Base-by-base conservation (phyloP, 2,329 filamentous ascomycete genomes). In the Xylariaceae sp. region DNA sequence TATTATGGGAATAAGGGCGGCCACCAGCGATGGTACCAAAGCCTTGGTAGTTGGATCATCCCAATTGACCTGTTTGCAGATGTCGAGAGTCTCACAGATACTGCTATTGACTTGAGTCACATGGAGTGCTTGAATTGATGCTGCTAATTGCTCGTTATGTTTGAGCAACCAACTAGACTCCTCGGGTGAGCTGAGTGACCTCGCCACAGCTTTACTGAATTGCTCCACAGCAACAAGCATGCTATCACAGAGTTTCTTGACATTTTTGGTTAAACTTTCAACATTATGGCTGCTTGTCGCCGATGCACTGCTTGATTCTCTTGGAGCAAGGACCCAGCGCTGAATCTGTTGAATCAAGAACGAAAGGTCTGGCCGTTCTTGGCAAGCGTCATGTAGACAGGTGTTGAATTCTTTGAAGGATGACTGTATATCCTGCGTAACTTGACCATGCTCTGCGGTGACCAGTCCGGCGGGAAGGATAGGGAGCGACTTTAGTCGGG, bases 151-250 rank as follows among this genome's bases (percentile, higher is more conserved):
- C 21, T 80, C 76, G 55, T 78, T 79, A 56, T 81, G 75, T 42
- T 76, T 76, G 1, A 80, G 68, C 8, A 92, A 70, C 84, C 88
- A 90, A 2, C 78, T 75, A 1, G 75, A 63, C 41, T 87, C 82
- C 32, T 89, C 84, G 1, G 76, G 74, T 1, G 85, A 81, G 4
- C 71, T 67, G 1, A 86, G 84, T 1, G 85, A 71, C 3, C 75
- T 74, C 10, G 74, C 70, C 8, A 83, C 72, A 2, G 77, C 72
- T 56, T 80, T 81, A 54, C 83, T 80, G 43, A 87, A 78, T 58
- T 85, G 83, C 68, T 96, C 90, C 45, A 95, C 78, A 1, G 88
- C 86, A 34, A 92, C 87, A 1, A 96, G 82, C 26, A 92, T 80
- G 47, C 83, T 81, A 69, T 95, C 88, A 44, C 86, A 81, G n/a